Conservation (phyloP, 164 flowering plant genomes). For the Annona cherimola region DNA sequence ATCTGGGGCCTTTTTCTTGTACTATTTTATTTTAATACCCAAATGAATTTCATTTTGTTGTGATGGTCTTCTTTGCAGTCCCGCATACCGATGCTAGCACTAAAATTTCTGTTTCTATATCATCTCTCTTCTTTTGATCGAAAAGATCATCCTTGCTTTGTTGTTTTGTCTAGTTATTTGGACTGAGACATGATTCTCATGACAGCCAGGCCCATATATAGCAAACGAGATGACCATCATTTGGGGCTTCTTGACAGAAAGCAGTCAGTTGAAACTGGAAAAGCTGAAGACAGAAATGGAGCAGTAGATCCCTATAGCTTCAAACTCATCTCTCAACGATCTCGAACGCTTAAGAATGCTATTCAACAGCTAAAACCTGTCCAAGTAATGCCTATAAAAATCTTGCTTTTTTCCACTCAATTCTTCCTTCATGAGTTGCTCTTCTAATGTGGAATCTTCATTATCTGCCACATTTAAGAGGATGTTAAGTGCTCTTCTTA, state of each 20-base stretch:
- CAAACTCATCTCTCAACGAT: constrained; percentile 45
- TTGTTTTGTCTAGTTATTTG: background rate
- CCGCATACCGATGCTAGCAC: background rate
- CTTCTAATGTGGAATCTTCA: background rate
- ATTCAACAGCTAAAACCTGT: constrained; percentile 66
- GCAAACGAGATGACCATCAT: constrained; percentile 28
- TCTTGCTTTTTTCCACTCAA: background rate
- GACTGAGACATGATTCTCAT: constrained; percentile 27
- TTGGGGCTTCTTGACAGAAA: constrained; percentile 25
- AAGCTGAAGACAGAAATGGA: constrained; percentile 25
- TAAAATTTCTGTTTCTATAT: background rate
- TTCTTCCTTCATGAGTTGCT: background rate
- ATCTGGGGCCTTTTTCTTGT: constrained; percentile 6
- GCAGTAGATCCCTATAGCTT: constrained; percentile 28
- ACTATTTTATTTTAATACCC: background rate
- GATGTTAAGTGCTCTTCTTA: background rate
- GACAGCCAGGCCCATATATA: constrained; percentile 90
- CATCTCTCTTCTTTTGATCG: background rate
- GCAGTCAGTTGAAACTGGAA: constrained; percentile 22
- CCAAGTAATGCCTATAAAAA: constrained; percentile 40
- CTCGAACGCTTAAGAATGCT: constrained; percentile 54
- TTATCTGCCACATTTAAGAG: background rate
- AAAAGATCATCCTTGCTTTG: background rate
- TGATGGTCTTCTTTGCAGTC: background rate
- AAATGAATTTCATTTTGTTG: background rate